Percentiles rank a stretch among this genome's conserved stretches.
Conservation (phyloP, 495 filamentous ascomycete genomes). For the Halenospora varia region DNA sequence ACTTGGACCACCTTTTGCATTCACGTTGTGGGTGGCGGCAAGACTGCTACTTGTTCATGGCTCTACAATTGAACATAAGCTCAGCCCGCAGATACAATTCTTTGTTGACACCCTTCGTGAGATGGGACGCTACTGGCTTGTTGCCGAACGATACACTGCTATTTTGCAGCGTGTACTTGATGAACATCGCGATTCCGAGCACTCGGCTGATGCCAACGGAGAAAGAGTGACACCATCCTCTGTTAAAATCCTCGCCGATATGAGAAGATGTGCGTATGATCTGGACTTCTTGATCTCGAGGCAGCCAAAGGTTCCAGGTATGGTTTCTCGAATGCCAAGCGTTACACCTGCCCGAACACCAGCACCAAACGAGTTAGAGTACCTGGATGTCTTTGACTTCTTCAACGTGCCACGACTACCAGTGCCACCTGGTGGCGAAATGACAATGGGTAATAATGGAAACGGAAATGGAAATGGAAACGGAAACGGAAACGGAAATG, state of each 20-base stretch:
- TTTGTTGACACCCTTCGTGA: constrained; percentile 76
- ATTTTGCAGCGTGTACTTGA: constrained; percentile 79
- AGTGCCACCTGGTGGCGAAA: constrained; percentile 10
- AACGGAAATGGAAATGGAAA: too few species aligned
- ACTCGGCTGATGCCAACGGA: constrained; percentile 46
- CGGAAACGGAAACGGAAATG: constrained; percentile 13
- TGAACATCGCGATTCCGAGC: constrained; percentile 75
- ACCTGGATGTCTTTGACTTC: constrained; percentile 90
- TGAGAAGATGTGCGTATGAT: constrained; percentile 81
- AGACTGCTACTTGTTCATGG: constrained; percentile 81
- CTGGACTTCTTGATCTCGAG: constrained; percentile 83
- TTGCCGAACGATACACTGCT: constrained; percentile 76
- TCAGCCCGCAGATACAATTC: constrained; percentile 70
- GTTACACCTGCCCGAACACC: constrained; percentile 52
- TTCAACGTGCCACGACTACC: constrained; percentile 83
- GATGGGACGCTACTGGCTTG: constrained; percentile 79
- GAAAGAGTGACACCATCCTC: constrained; percentile 74
- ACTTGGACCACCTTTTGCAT: constrained; percentile 83
- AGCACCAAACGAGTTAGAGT: constrained; percentile 79
- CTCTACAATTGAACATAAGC: constrained; percentile 76
- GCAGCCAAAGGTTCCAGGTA: constrained; percentile 57
- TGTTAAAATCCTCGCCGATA: constrained; percentile 83
- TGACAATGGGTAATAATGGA: constrained; percentile 10
- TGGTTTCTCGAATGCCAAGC: constrained; percentile 28
- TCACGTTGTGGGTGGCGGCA: constrained; percentile 89